Base-by-base conservation (phyloP, 108 stramenopile genomes). In the Cyclotella sp. region DNA sequence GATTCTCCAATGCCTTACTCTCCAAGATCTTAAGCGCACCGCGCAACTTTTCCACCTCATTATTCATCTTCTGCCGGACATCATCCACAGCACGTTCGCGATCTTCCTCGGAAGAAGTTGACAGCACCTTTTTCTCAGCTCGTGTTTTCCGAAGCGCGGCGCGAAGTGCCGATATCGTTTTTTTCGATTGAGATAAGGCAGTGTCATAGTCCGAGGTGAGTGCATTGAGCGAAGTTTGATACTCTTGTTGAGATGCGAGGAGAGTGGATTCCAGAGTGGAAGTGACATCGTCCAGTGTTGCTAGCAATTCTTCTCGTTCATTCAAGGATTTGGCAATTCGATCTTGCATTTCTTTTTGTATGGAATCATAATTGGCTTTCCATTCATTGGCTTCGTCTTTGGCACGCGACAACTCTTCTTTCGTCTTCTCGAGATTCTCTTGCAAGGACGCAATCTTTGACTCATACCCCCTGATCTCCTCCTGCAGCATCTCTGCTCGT, bases 1-100 rank as follows among this genome's bases (percentile, higher is more conserved):
- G 55, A 58, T 45, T 53, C 24, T 82, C 74, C 70, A 59, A 70
- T 49, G 69, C 74, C 26, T 72, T 66, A 41, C 70, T 75, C 75
- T 76, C 65, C 13, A 82, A 59, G 18, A 29, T 60, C 47, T 72
- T 72, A 63, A 82, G 51, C 4, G 70, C 74, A 11, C 63, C 58
- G n/a, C 59, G 70, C 27, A 82, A 61, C 65, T 82, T 82, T 0
- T 70, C 75, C n/a, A 82, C 70, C 66, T 82, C 81, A 10, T 68
- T 24, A 68, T 76, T 76, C 81, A 82, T 82, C 47, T 55, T 75
- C 19, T 3, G 49, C 41, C 81, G 26, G 0, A 76, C 75, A 26
- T 72, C 75, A 55, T 82, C 69, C 51, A 82, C 78, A 9, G 78
- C 64, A 5, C 49, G 44, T 14, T 40, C 59, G 4, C 63, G 49